Conservation (phyloP, 1,284 basidiomycete species). For the Golubevia sp. region DNA sequence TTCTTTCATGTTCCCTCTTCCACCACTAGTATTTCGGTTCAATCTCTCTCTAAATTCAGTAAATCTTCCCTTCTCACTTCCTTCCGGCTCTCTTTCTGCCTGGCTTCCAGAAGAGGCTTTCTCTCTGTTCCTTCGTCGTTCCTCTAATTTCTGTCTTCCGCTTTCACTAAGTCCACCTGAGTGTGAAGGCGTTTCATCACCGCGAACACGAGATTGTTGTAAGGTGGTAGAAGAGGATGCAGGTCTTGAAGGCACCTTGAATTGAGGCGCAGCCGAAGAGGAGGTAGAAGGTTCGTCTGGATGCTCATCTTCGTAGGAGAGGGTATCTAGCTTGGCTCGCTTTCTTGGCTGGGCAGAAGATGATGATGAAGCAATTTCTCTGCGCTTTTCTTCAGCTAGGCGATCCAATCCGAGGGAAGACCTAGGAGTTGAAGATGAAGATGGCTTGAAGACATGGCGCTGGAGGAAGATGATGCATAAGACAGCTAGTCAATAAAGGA, state of each 20-base stretch:
- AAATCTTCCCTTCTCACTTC: no score
- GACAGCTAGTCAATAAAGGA: not conserved
- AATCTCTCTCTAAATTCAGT: no score
- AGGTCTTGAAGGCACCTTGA: not conserved
- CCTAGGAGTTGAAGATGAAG: constrained; percentile 69
- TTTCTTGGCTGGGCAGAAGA: not conserved
- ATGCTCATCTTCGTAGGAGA: not conserved
- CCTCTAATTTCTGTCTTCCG: constrained; percentile 26
- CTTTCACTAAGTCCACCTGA: constrained; percentile 30
- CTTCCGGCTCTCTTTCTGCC: no score
- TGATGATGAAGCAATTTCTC: constrained; percentile 53
- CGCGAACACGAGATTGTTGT: constrained; percentile 5
- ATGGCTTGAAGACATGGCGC: constrained; percentile 33
- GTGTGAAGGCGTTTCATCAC: constrained; percentile 38
- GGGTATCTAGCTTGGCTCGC: not conserved
- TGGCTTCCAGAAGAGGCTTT: not conserved
- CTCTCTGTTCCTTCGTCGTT: constrained; percentile 21
- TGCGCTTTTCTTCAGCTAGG: constrained; percentile 83
- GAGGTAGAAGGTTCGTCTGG: not conserved
- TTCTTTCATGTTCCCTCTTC: constrained; percentile 5
- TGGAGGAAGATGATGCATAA: constrained; percentile 11
- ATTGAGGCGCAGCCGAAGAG: not conserved
- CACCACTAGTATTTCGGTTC: constrained; percentile 9
- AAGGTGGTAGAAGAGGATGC: no score
- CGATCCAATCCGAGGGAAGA: constrained; percentile 83